Percentiles rank a stretch among this genome's conserved stretches.
Conservation (phyloP, 306 rosid genomes). For the Cucurbita argyrosperma region DNA sequence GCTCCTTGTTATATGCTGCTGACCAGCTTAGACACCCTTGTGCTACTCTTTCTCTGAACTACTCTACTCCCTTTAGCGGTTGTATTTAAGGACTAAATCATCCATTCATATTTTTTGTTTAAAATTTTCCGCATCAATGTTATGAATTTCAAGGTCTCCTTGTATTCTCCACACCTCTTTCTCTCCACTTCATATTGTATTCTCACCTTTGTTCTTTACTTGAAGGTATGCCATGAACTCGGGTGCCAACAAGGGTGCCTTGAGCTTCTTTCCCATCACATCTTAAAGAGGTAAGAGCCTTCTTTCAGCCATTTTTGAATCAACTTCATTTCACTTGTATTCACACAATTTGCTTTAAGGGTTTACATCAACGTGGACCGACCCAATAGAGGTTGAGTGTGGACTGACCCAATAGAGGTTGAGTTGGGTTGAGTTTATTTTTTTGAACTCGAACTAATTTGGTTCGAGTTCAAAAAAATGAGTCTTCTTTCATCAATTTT, state of each 20-base stretch:
- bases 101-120: constrained; percentile 9
- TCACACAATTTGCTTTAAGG: too few relatives aligned
- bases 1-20: neutral
- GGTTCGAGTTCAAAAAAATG: too few relatives aligned
- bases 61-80: neutral
- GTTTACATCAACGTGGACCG: too few relatives aligned
- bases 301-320: neutral
- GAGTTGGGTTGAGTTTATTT: too few relatives aligned
- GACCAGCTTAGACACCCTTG: constrained; percentile 3
- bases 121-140: neutral
- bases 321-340: too few relatives aligned
- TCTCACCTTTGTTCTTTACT: too few relatives aligned
- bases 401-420: too few relatives aligned
- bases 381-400: too few relatives aligned
- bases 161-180: neutral
- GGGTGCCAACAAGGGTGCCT: too few relatives aligned
- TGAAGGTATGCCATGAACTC: too few relatives aligned
- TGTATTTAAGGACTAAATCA: neutral
- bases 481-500: neutral
- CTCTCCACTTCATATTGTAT: neutral
- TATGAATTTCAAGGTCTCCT: neutral
- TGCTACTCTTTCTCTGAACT: constrained; percentile 6
- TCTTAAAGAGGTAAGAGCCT: neutral
- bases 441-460: too few relatives aligned
- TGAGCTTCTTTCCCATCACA: neutral